Conservation (phyloP, 495 filamentous ascomycete species). For the Podospora appendiculata region DNA sequence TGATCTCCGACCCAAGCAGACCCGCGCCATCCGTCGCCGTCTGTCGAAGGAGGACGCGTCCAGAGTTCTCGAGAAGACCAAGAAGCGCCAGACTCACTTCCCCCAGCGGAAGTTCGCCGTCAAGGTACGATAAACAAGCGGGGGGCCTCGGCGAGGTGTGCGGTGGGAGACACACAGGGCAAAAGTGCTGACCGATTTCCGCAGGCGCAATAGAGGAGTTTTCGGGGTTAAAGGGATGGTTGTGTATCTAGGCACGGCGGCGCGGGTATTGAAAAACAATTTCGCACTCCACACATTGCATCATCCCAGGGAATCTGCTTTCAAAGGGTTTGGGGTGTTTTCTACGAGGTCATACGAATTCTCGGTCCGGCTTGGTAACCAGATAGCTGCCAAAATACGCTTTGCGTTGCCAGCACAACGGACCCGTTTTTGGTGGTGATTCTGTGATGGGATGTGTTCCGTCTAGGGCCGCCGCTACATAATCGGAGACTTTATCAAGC, state of each 20-base stretch:
- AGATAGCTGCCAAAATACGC: conserved; percentile 28
- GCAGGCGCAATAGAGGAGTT: conserved; percentile 20
- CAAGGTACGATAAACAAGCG: conserved; percentile 58
- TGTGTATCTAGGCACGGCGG: conserved; percentile 26
- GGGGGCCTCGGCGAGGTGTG: not conserved
- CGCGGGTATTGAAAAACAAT: conserved; percentile 25
- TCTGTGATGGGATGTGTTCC: not conserved
- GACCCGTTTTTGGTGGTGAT: not conserved
- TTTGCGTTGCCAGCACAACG: conserved; percentile 18
- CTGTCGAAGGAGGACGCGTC: conserved; percentile 84
- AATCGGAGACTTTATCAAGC: not conserved
- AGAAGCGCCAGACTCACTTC: conserved; percentile 93
- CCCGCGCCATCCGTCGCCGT: conserved; percentile 86
- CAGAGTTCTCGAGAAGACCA: conserved; percentile 75
- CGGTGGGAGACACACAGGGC: not conserved
- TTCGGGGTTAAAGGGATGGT: conserved; percentile 15
- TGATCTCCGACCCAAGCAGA: conserved; percentile 94
- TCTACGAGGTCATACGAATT: conserved; percentile 27
- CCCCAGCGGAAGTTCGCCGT: conserved; percentile 97
- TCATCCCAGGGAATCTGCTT: conserved; percentile 30
- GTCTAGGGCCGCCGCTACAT: not conserved
- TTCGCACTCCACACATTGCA: conserved; percentile 28
- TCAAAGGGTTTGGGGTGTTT: conserved; percentile 27
- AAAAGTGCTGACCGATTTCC: conserved; percentile 14
- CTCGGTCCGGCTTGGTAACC: conserved; percentile 27